Evolutionary conservation across 768 basidiomycete species (phyloP).

Genomic region (Rubroboletus satanas): DNA sequence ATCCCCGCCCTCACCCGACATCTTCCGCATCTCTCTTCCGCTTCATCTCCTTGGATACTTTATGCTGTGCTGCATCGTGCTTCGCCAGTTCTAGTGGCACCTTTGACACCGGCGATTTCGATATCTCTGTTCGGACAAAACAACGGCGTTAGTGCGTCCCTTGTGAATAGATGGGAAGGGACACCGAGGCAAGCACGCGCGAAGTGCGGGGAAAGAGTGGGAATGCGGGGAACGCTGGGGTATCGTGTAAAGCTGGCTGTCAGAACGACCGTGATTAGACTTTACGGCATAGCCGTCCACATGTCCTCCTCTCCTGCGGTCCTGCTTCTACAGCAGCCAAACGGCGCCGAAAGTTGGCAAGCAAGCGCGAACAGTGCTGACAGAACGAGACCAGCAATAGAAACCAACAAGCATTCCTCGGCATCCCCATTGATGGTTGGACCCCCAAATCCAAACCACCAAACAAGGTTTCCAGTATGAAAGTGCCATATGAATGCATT

Average conservation of each 20-base stretch:
- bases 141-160: slow-evolving; percentile 15
- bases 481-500: neutral
- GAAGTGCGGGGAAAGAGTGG: slow-evolving; percentile 13
- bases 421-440: neutral
- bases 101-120: slow-evolving; percentile 90
- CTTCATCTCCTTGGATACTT: slow-evolving; percentile 93
- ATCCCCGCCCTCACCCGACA: slow-evolving; percentile 37
- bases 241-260: neutral
- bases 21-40: slow-evolving; percentile 85
- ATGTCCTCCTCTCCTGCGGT: too few relatives aligned
- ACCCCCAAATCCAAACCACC: neutral
- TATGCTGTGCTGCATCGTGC: slow-evolving; percentile 89
- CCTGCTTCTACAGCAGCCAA: neutral
- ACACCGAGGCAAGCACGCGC: neutral
- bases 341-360: neutral
- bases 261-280: neutral
- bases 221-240: slow-evolving; percentile 2
- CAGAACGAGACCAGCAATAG: neutral
- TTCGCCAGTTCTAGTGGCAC: slow-evolving; percentile 83
- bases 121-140: slow-evolving; percentile 59
- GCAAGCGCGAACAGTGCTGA: neutral
- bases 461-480: neutral
- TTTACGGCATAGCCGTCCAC: slow-evolving; percentile 3
- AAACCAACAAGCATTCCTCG: neutral
- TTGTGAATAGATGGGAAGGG: neutral